A percentile compares a stretch with the other conserved stretches of the same genome.
Conservation (phyloP, 2,329 filamentous ascomycete species). For the Cadophora sp. region DNA sequence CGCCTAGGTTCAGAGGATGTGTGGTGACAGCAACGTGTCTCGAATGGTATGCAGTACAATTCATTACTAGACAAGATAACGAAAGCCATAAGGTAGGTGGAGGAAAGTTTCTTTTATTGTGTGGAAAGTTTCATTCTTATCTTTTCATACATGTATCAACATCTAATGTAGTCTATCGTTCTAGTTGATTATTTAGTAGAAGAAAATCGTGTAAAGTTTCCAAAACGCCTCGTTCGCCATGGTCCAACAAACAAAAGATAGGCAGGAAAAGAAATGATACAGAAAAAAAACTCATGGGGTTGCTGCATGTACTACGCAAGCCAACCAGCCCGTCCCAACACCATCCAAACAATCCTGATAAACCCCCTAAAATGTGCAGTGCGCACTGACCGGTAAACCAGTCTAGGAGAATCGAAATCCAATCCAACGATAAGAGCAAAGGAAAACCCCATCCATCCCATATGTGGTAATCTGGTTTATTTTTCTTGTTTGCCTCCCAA, state of each 20-base stretch:
- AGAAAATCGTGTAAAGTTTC: neutral
- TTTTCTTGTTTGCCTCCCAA: too few relatives aligned
- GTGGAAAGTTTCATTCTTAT: too few relatives aligned
- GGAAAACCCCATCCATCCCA: too few relatives aligned
- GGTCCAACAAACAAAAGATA: neutral
- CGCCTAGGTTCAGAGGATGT: neutral
- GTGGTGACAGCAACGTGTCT: neutral
- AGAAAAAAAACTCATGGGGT: neutral
- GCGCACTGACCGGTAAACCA: slow-evolving; percentile 2
- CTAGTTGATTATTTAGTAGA: slow-evolving; percentile 1
- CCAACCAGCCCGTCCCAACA: neutral
- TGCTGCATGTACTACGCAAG: neutral
- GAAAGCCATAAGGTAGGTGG: neutral
- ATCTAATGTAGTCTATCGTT: slow-evolving; percentile 8
- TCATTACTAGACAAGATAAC: neutral
- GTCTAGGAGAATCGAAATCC: neutral
- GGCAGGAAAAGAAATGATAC: too few relatives aligned
- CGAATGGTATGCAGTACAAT: neutral
- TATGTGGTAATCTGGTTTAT: neutral
- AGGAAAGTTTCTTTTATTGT: neutral
- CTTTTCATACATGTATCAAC: neutral
- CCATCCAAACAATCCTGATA: neutral
- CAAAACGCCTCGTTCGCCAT: neutral
- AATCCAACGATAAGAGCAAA: neutral
- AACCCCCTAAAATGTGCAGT: neutral